A percentile compares a stretch with the other conserved stretches of the same genome.
These are phyloP conservation scores for Vaccinium vitisidaea DNA, from an alignment of 148 eudicot species.

Conservation along the genomic window DNA sequence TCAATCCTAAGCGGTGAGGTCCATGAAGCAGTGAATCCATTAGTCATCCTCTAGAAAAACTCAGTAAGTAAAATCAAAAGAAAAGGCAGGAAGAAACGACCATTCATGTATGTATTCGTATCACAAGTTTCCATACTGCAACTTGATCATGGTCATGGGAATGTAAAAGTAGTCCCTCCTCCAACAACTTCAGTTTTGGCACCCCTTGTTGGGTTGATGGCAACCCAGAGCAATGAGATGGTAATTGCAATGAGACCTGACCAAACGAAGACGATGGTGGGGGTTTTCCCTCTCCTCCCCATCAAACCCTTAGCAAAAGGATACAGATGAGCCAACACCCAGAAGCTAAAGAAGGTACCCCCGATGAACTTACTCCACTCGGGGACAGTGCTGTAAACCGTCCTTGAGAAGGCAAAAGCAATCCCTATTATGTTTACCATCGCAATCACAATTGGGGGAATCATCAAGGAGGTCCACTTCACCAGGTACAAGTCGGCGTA, in stretches of 20 bases:
- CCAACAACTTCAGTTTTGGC: not conserved
- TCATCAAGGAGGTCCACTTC: slow-evolving; percentile 86
- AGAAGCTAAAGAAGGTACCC: slow-evolving; percentile 25
- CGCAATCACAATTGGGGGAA: slow-evolving; percentile 86
- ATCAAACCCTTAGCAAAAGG: slow-evolving; percentile 35
- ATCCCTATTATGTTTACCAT: slow-evolving; percentile 73
- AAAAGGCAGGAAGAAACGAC: not conserved
- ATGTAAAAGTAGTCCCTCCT: not conserved
- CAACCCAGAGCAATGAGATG: slow-evolving; percentile 26
- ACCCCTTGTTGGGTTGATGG: slow-evolving; percentile 18
- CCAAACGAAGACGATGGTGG: slow-evolving; percentile 33
- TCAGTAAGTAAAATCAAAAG: not conserved
- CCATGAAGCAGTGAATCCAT: not conserved
- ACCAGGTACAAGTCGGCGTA: slow-evolving; percentile 76
- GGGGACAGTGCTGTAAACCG: slow-evolving; percentile 43
- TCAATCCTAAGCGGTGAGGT: not conserved
- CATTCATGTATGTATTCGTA: not conserved
- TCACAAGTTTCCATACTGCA: not conserved
- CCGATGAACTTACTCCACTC: slow-evolving; percentile 71
- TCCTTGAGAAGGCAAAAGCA: slow-evolving; percentile 50
- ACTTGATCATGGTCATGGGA: slow-evolving; percentile 18
- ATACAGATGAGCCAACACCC: slow-evolving; percentile 32
- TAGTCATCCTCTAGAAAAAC: not conserved
- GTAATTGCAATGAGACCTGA: slow-evolving; percentile 32
- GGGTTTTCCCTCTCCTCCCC: slow-evolving; percentile 32